These are phyloP conservation scores for Heimioporus sp. DNA, from an alignment of 768 basidiomycete species.

Conservation along the genomic window DNA sequence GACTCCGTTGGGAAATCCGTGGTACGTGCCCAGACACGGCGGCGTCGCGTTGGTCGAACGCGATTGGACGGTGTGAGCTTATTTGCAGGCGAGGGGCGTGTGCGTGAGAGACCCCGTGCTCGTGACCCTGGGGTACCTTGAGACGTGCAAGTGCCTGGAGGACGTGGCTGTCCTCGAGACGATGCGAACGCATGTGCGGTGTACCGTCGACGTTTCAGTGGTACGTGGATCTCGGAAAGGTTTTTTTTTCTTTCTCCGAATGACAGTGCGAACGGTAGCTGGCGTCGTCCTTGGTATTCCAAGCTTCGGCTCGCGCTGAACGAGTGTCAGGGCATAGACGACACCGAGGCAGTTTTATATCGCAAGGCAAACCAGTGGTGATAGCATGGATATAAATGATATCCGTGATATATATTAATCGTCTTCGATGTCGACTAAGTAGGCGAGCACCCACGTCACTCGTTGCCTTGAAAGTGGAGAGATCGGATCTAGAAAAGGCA, in stretches of 20 bases:
- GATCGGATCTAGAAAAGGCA: neutral
- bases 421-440: neutral
- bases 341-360: conserved; percentile 44
- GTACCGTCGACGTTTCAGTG: conserved; percentile 69
- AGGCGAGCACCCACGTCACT: neutral
- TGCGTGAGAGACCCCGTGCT: conserved; percentile 61
- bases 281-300: conserved; percentile 53
- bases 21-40: conserved; percentile 36
- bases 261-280: conserved; percentile 19
- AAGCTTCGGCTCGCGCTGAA: conserved; percentile 51
- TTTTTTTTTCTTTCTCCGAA: too few species aligned
- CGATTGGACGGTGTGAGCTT: conserved; percentile 39
- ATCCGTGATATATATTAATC: neutral
- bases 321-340: conserved; percentile 42
- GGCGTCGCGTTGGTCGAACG: neutral
- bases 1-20: conserved; percentile 70
- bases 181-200: conserved; percentile 62
- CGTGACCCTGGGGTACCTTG: conserved; percentile 69
- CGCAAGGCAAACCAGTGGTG: conserved; percentile 50
- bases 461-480: neutral
- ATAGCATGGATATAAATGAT: conserved; percentile 28
- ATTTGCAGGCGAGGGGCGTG: conserved; percentile 48
- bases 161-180: conserved; percentile 47
- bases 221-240: conserved; percentile 35
- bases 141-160: conserved; percentile 52